phyloP scores from a whole-genome alignment of 1,284 basidiomycete species.

The Microbotryum scabiosae region DNA sequence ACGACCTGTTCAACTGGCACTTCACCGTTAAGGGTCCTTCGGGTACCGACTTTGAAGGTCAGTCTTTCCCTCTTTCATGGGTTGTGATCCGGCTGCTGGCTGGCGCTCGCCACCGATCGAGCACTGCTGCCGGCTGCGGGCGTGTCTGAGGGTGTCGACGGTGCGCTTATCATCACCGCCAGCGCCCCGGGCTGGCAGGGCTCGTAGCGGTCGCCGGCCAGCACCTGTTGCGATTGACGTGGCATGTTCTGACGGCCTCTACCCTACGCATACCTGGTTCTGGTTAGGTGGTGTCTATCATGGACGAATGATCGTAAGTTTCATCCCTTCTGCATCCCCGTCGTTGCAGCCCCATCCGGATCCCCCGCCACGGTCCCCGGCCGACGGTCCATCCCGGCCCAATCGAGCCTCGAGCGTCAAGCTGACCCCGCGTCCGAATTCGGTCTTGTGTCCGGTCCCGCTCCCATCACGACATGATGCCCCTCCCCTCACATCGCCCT shows the following conservation, averaged over 20 bases:
- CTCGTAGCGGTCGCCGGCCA: neutral
- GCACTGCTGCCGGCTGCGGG: no score
- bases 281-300: slow-evolving; percentile 26
- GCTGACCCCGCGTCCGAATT: neutral
- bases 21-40: slow-evolving; percentile 83
- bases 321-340: slow-evolving; percentile 31
- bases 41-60: slow-evolving; percentile 83
- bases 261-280: neutral
- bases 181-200: neutral
- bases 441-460: neutral
- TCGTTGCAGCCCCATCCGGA: slow-evolving; percentile 23
- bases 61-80: slow-evolving; percentile 35
- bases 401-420: slow-evolving; percentile 2
- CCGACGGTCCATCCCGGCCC: slow-evolving; percentile 35
- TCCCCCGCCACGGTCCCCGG: neutral
- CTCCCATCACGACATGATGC: neutral
- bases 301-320: slow-evolving; percentile 35
- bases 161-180: neutral
- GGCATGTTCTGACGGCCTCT: neutral
- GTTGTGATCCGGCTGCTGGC: slow-evolving; percentile 36
- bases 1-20: slow-evolving; percentile 70
- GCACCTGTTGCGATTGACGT: neutral
- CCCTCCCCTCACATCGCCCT: no score
- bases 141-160: no score
- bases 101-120: no score